Evolutionary conservation across 345 rosid genomes (phyloP).

Genomic region (Rhodomyrtus tomentosa): DNA sequence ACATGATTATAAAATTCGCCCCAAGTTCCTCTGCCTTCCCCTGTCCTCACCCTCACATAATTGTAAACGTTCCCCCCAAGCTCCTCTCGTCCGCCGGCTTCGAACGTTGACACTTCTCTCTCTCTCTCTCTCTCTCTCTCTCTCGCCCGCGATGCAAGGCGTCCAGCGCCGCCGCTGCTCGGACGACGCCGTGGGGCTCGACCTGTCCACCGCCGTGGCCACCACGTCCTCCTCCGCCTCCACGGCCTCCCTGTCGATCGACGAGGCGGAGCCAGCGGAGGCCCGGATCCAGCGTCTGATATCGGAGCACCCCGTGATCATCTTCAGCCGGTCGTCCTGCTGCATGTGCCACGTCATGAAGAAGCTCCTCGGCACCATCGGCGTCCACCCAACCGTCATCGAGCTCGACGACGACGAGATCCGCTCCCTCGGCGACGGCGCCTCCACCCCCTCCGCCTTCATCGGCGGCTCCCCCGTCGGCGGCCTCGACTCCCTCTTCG

Average conservation of each 20-base stretch:
- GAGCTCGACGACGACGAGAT: slow-evolving; percentile 86
- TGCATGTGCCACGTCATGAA: slow-evolving; percentile 98
- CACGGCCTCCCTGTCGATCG: slow-evolving; percentile 54
- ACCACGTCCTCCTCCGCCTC: slow-evolving; percentile 10
- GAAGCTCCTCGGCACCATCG: slow-evolving; percentile 60
- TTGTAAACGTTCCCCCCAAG: not conserved
- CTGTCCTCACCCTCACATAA: not conserved
- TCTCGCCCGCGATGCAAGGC: slow-evolving; percentile 54
- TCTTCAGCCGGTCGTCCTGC: slow-evolving; percentile 79
- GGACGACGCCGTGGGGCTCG: slow-evolving; percentile 32
- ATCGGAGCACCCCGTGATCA: slow-evolving; percentile 81
- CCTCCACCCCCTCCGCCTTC: slow-evolving; percentile 49
- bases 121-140: not conserved
- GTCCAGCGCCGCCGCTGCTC: slow-evolving; percentile 31
- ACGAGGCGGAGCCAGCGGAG: slow-evolving; percentile 64
- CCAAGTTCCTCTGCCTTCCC: not conserved
- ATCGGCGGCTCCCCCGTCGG: slow-evolving; percentile 78
- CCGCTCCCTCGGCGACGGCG: slow-evolving; percentile 33
- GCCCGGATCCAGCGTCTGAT: slow-evolving; percentile 72
- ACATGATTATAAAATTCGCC: slow-evolving; percentile 14
- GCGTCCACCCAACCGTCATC: slow-evolving; percentile 86
- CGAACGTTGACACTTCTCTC: slow-evolving; percentile 18
- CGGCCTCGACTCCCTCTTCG: slow-evolving; percentile 86
- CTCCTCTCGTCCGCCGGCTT: not conserved
- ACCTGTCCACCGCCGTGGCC: slow-evolving; percentile 15